Percentiles rank a stretch among this genome's conserved stretches.
Evolutionary conservation across 305 asterid genomes (phyloP).

Genomic region (Plantago rigida): DNA sequence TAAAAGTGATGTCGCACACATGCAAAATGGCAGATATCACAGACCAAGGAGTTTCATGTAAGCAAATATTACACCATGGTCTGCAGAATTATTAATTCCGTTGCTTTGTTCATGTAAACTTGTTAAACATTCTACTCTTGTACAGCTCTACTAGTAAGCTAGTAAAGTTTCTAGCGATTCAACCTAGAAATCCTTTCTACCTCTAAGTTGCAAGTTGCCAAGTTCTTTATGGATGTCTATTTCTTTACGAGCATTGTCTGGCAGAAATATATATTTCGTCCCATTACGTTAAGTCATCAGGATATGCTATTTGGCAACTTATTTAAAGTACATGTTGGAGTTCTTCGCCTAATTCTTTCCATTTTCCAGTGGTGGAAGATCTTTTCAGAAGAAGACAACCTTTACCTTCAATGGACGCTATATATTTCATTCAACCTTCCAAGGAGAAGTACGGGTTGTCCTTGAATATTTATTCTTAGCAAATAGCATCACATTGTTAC

Average conservation of each 20-base stretch:
- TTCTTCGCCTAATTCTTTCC: constrained; percentile 6
- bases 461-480: constrained; percentile 20
- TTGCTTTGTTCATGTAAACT: no score
- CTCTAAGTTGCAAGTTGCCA: no score
- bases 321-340: neutral
- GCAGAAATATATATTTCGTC: no score
- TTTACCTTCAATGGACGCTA: constrained; percentile 86
- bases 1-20: constrained; percentile 82
- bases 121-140: neutral
- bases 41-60: constrained; percentile 91
- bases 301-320: neutral
- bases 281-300: no score
- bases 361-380: constrained; percentile 89
- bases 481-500: constrained; percentile 12
- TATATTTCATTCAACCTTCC: constrained; percentile 88
- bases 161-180: no score
- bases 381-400: constrained; percentile 89
- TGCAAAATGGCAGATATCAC: constrained; percentile 99
- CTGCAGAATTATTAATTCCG: neutral
- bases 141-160: no score
- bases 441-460: constrained; percentile 68
- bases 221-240: no score
- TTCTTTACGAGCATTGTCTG: no score
- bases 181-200: no score
- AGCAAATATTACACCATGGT: constrained; percentile 28